Conservation (phyloP, 495 filamentous ascomycete genomes). For the Neurospora africana region DNA sequence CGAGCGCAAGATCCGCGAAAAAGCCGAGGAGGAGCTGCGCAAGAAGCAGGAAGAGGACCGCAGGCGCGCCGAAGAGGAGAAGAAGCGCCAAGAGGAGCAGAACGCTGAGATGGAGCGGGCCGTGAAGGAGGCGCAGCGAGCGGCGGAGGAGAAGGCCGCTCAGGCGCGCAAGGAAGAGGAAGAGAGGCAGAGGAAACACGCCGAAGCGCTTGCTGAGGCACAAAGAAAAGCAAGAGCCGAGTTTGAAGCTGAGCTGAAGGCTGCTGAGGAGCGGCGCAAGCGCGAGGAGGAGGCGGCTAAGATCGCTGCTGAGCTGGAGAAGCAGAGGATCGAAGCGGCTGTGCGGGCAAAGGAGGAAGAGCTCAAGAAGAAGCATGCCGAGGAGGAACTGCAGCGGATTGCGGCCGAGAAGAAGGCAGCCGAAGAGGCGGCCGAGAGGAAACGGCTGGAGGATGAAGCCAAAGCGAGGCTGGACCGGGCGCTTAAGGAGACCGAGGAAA, state of each 20-base stretch:
- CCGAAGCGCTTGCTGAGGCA: constrained; percentile 10
- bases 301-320: constrained; percentile 5
- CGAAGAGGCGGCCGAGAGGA: constrained; percentile 16
- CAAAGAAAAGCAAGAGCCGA: constrained; percentile 23
- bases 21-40: constrained; percentile 30
- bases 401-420: constrained; percentile 23
- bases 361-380: constrained; percentile 16
- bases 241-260: constrained; percentile 30
- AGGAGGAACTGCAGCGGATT: constrained; percentile 21
- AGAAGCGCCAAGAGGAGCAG: constrained; percentile 21
- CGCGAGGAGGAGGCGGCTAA: constrained; percentile 9
- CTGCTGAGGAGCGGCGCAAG: constrained; percentile 32
- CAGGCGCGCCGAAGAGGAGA: constrained; percentile 25
- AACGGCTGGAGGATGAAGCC: constrained; percentile 27
- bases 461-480: constrained; percentile 43
- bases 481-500: constrained; percentile 38
- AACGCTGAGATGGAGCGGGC: constrained; percentile 26
- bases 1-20: constrained; percentile 34
- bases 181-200: constrained; percentile 22
- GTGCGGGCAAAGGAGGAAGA: constrained; percentile 19
- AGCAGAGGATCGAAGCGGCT: constrained; percentile 26
- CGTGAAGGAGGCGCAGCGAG: constrained; percentile 28
- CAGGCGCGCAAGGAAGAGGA: constrained; percentile 28
- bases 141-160: constrained; percentile 31
- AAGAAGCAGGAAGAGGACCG: constrained; percentile 27